Conservation (phyloP, 805 yeast species). For the Priceomyces haplophilus region DNA sequence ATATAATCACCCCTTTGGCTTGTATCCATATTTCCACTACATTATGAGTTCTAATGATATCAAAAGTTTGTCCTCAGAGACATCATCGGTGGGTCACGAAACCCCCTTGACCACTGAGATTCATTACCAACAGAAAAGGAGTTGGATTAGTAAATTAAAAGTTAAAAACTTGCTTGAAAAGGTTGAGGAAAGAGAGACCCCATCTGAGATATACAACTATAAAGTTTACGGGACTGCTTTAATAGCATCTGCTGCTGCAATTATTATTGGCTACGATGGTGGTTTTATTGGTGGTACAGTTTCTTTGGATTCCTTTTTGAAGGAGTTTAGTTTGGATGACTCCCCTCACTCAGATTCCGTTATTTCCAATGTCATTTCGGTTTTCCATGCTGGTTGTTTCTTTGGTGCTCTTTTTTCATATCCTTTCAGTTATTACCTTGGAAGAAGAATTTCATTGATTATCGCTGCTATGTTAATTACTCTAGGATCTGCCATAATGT, state of each 20-base stretch:
- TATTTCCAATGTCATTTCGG: conserved; percentile 35
- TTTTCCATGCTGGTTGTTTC: conserved; percentile 40
- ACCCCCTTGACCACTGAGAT: neutral
- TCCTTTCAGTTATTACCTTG: conserved; percentile 33
- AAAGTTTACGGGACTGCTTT: conserved; percentile 33
- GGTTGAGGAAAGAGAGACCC: conserved; percentile 39
- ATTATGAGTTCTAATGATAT: neutral
- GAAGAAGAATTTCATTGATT: conserved; percentile 30
- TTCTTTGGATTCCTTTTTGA: conserved; percentile 27
- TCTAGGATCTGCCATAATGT: conserved; percentile 36
- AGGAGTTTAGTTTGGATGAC: conserved; percentile 30
- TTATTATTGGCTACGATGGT: conserved; percentile 40
- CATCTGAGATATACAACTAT: conserved; percentile 35
- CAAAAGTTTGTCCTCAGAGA: neutral
- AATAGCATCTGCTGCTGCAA: conserved; percentile 38
- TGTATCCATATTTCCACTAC: too few species aligned
- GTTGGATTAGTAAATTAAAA: neutral
- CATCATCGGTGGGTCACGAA: neutral
- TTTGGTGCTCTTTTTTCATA: conserved; percentile 38
- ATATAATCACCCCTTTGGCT: neutral
- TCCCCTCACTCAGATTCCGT: conserved; percentile 18
- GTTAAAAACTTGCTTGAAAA: conserved; percentile 19
- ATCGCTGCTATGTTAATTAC: conserved; percentile 32
- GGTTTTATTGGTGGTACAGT: conserved; percentile 42
- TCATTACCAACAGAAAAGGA: neutral